phyloP scores from a whole-genome alignment of 169 alveolate genomes.

The Plasmodium cynomolgi region DNA sequence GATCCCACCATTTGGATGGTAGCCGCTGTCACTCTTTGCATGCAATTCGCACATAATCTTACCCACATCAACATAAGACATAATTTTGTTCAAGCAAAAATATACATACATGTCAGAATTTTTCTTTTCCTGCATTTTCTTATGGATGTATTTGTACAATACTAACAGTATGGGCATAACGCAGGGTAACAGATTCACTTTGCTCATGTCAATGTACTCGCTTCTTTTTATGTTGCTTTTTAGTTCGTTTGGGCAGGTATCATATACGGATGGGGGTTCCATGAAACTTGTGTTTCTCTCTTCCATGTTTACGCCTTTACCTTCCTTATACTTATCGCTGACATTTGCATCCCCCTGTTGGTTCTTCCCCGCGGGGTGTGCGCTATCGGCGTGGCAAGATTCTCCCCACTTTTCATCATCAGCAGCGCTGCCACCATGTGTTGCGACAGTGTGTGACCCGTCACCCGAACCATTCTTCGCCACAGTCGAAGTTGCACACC shows the following conservation, averaged over 20 bases:
- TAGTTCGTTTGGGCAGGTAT: neutral
- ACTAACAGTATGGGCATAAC: slow-evolving; percentile 35
- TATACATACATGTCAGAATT: slow-evolving; percentile 39
- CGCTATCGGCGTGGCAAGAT: neutral
- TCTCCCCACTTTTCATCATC: neutral
- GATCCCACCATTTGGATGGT: neutral
- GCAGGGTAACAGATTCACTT: slow-evolving; percentile 57
- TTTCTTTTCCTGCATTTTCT: slow-evolving; percentile 7
- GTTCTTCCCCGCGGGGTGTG: neutral
- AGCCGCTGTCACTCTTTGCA: neutral
- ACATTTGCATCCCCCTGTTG: neutral
- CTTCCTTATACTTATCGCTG: neutral
- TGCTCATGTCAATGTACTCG: slow-evolving; percentile 40
- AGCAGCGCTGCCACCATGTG: neutral
- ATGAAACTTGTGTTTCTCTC: too few species aligned
- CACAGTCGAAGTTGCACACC: neutral
- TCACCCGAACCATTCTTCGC: neutral
- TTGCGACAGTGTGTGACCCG: neutral
- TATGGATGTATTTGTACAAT: slow-evolving; percentile 31
- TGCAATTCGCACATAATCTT: slow-evolving; percentile 62
- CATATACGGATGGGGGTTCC: neutral
- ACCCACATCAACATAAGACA: slow-evolving; percentile 25
- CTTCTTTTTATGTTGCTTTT: slow-evolving; percentile 6
- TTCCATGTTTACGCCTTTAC: neutral
- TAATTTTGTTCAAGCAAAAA: slow-evolving; percentile 37